phyloP scores from a whole-genome alignment of 139 green algal genomes.

The Coelastrella sp. region DNA sequence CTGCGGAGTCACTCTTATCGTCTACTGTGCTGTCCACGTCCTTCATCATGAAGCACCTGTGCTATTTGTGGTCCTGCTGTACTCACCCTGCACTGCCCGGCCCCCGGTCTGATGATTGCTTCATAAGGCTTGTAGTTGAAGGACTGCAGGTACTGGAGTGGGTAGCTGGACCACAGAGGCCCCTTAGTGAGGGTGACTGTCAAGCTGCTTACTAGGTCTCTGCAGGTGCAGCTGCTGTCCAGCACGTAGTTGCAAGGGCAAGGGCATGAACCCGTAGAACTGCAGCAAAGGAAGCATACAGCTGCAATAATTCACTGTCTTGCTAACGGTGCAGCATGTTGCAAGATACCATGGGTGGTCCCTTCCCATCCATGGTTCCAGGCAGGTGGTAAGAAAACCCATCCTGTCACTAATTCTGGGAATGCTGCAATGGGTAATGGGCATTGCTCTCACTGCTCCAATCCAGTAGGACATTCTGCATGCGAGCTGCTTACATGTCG shows the following conservation, averaged over 20 bases:
- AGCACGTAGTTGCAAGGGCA: constrained; percentile 81
- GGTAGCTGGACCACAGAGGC: constrained; percentile 77
- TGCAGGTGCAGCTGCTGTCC: constrained; percentile 75
- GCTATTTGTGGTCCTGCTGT: background rate
- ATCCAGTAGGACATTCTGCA: no score
- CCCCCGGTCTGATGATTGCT: constrained; percentile 54
- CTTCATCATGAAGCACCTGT: background rate
- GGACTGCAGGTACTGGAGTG: constrained; percentile 65
- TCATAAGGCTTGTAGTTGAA: constrained; percentile 71
- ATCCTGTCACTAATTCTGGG: no score
- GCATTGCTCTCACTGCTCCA: no score
- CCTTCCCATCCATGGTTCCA: no score
- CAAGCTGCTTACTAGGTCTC: constrained; percentile 73
- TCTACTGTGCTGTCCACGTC: no score
- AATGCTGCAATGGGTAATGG: no score
- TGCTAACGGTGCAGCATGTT: background rate
- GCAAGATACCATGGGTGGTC: no score
- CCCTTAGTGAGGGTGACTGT: constrained; percentile 72
- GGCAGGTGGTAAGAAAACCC: no score
- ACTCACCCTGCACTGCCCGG: constrained; percentile 57
- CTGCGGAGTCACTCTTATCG: no score
- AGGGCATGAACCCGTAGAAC: constrained; percentile 70
- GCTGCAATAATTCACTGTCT: background rate
- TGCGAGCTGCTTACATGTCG: no score
- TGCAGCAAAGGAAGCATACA: constrained; percentile 42